Percentiles rank a stretch among this genome's conserved stretches.
phyloP scores from a whole-genome alignment of 2,329 filamentous ascomycete species.

The Thelonectria olida region DNA sequence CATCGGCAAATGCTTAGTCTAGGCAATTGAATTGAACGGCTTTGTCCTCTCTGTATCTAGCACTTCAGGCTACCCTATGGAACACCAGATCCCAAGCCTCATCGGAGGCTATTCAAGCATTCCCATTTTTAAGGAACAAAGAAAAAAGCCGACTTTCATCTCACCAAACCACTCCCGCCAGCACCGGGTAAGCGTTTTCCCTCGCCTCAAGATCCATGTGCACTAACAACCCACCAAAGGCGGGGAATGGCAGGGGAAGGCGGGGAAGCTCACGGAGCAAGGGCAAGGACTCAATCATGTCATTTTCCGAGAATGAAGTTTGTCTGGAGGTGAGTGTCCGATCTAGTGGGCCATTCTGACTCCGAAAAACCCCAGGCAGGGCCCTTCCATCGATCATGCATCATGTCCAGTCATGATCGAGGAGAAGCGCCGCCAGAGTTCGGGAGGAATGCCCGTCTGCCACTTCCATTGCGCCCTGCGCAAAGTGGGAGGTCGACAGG shows the following conservation, averaged over 20 bases:
- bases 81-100: no score
- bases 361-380: not conserved
- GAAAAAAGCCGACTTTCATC: not conserved
- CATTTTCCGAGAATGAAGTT: not conserved
- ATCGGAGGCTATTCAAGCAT: no score
- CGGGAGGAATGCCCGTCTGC: not conserved
- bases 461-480: not conserved
- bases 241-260: slow-evolving; percentile 30
- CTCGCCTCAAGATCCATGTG: not conserved
- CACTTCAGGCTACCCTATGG: no score
- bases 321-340: not conserved
- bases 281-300: not conserved
- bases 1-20: no score
- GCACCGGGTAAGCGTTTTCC: not conserved
- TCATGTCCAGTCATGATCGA: slow-evolving; percentile 17
- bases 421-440: not conserved
- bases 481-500: not conserved
- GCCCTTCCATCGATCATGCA: not conserved
- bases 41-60: no score
- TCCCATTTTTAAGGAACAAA: no score
- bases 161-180: not conserved
- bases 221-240: not conserved
- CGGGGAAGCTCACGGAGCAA: not conserved
- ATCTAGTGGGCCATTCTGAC: not conserved
- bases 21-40: no score